Base-by-base conservation (phyloP, 352 stramenopile species). In the Pythium utonaiense region DNA sequence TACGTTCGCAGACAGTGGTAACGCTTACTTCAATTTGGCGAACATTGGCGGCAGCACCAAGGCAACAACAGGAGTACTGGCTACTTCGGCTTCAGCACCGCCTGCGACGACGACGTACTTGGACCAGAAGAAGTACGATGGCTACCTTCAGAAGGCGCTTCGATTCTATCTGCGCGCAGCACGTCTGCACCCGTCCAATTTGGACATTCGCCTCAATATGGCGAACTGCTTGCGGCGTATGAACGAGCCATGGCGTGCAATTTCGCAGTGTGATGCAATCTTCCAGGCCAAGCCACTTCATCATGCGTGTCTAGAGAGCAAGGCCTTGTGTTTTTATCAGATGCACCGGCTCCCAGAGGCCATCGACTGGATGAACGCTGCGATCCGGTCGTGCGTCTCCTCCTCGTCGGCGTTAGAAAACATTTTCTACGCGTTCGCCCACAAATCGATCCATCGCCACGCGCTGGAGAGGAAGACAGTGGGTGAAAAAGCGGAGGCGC, bases 21-120 rank as follows among this genome's bases (percentile, higher is more conserved):
- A 91, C 47, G 78, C 80, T 3, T 88, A 88, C 62, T 89, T 89
- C 22, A 92, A 83, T 55, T 59, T 92, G 52, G 83, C 68, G 9
- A 75, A 67, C 16, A 71, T 67, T 31, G 38, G 47, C 21, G 40
- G 40, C 40, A 47, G 40, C 27, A 7, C 40, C 17, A 47, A 47
- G 40, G 2, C 40, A 8, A 8, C 6, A 17, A 16, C n/a, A 3
- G 22, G 45, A 10, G 1, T 6, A 19, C 10, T 21, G 24, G 25
- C 1, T 12, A 69, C 53, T 12, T 52, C 74, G 24, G 48, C 22
- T 16, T 63, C 40, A 27, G 40, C 38, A 14, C 38, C 17, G 38
- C 4, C 38, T 1, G 17, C 40, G 40, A 47, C 40, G n/a, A 47
- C 19, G 8, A 13, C n/a, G 19, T 47, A 66, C 3, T 52, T 91